Evolutionary conservation across 2,329 filamentous ascomycete genomes (phyloP).

Genomic region (Cordyceps cateniannulata): DNA sequence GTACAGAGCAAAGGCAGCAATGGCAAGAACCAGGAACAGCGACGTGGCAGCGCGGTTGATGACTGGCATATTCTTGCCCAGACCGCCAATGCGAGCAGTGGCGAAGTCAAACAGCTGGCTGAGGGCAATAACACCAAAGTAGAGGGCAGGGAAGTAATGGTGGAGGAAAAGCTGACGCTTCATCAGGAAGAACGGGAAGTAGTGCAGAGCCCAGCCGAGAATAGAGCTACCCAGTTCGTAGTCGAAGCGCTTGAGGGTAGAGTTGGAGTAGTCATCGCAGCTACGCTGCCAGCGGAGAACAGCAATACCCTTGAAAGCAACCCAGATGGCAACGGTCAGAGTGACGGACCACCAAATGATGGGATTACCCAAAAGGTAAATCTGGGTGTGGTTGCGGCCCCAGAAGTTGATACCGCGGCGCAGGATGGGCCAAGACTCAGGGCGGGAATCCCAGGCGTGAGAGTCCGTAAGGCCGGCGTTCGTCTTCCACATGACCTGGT

Average conservation of each 20-base stretch:
- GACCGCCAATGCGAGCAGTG: conserved; percentile 62
- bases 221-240: conserved; percentile 90
- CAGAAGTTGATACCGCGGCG: conserved; percentile 98
- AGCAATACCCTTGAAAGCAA: conserved; percentile 79
- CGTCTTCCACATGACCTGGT: conserved; percentile 98
- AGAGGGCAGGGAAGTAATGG: conserved; percentile 95
- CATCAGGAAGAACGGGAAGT: conserved; percentile 99
- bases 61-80: conserved; percentile 63
- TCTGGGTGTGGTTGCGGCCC: conserved; percentile 88
- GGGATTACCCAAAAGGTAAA: conserved; percentile 94
- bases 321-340: conserved; percentile 67
- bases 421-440: conserved; percentile 86
- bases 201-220: conserved; percentile 94
- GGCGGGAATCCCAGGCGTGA: conserved; percentile 96
- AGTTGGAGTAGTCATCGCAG: conserved; percentile 75
- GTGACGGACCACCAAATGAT: conserved; percentile 92
- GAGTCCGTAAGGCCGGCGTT: conserved; percentile 95
- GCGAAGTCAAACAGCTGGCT: conserved; percentile 86
- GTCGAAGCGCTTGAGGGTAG: conserved; percentile 91
- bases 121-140: conserved; percentile 85
- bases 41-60: conserved; percentile 71
- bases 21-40: conserved; percentile 65
- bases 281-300: conserved; percentile 91
- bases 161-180: conserved; percentile 96
- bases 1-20: conserved; percentile 76